phyloP scores from a whole-genome alignment of 345 rosid genomes.

The Boechera stricta region DNA sequence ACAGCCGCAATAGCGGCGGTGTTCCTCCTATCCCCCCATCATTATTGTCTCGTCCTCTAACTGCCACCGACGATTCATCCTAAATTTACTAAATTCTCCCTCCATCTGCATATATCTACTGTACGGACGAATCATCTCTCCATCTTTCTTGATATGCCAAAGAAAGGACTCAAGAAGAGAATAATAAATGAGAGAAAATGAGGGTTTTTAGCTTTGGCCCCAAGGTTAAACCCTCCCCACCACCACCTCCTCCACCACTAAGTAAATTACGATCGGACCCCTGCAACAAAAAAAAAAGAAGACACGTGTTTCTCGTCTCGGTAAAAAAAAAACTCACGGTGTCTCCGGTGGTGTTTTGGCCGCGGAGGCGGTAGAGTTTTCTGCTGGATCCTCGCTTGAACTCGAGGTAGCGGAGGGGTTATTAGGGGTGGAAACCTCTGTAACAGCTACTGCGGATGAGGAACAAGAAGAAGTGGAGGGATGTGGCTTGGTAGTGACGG shows the following conservation, averaged over 20 bases:
- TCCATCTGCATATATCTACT: background rate
- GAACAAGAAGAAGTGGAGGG: slow-evolving; percentile 24
- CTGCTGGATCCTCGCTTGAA: slow-evolving; percentile 84
- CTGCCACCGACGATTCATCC: slow-evolving; percentile 40
- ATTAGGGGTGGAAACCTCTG: slow-evolving; percentile 62
- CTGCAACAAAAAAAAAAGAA: background rate
- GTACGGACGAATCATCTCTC: slow-evolving; percentile 51
- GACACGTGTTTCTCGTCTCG: slow-evolving; percentile 38
- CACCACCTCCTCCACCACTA: slow-evolving; percentile 8
- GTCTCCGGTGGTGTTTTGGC: slow-evolving; percentile 67
- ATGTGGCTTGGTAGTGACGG: background rate
- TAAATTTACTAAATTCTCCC: slow-evolving; percentile 31
- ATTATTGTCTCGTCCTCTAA: slow-evolving; percentile 24
- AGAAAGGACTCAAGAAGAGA: background rate
- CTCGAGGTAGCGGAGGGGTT: slow-evolving; percentile 72
- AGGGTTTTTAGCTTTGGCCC: slow-evolving; percentile 20
- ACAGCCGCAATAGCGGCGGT: slow-evolving; percentile 86
- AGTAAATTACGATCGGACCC: slow-evolving; percentile 55
- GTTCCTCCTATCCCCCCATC: slow-evolving; percentile 19
- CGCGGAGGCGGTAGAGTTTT: slow-evolving; percentile 79
- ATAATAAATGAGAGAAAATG: background rate
- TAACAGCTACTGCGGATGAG: slow-evolving; percentile 16
- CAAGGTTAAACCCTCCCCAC: slow-evolving; percentile 26
- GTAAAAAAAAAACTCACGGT: slow-evolving; percentile 71
- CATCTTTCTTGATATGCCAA: background rate